Base-by-base conservation (phyloP, 306 rosid species). In the Begonia masoniana region DNA sequence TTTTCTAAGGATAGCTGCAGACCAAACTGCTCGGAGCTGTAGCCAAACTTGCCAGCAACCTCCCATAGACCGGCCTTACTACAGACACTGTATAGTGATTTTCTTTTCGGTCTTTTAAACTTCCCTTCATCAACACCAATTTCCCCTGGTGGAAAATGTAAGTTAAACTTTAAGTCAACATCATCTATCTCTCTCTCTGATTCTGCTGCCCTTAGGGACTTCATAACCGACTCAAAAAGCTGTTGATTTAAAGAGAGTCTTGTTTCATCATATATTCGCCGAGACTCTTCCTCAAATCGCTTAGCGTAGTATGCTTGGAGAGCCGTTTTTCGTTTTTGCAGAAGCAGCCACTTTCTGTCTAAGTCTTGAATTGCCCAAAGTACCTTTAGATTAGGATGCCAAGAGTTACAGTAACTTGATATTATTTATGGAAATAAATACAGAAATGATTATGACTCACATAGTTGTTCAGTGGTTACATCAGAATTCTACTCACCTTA, bases 181-280 rank as follows among this genome's bases (percentile, higher is more conserved):
- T 91, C 99, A 55, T 91, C 99, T 70, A 91, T 85, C 79, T 91
- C 99, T 59, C 96, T 77, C 70, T 91, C 99, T 15, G 99, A 76
- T 67, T 81, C 96, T 52, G 99, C 99, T 61, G 85, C 94, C 80
- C 83, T 82, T 55, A 91, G 72, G 2, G 88, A 79, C 73, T 78
- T 83, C 82, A 83, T 91, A 59, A 83, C 75, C 39, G 99, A 91
- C 52, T 86, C 99, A 73, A 81, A 91, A 70, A 83, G 69, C 58
- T 79, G 84, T 57, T 74, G 76, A 70, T 86, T 86, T 57, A 91
- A 66, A 51, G 69, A 66, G 39, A 79, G 86, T 71, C 86, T 73
- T 23, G 86, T 75, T 75, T 76, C 96, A 73, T 91, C 88, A 67
- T 86, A 77, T 14, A 75, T 69, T 21, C 84, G 87, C 8, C 86